These are phyloP conservation scores for Malbranchea cinnamomea DNA, from an alignment of 2,329 filamentous ascomycete species.

Conservation along the genomic window DNA sequence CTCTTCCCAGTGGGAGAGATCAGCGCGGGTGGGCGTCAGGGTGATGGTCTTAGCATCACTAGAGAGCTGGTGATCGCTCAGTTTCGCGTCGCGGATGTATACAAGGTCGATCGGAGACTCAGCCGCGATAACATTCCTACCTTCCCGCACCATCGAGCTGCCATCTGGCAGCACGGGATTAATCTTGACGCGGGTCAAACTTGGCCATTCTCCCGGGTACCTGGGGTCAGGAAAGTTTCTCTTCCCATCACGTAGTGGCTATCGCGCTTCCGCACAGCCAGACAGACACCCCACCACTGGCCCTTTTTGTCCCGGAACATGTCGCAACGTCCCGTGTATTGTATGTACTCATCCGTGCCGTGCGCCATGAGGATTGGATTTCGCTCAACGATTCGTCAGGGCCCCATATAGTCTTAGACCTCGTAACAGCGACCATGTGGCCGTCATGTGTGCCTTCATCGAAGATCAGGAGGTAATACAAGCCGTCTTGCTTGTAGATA, in stretches of 20 bases:
- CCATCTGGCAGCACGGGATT: slow-evolving; percentile 2
- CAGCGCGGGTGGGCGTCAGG: slow-evolving; percentile 8
- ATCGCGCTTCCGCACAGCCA: slow-evolving; percentile 11
- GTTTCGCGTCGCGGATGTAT: slow-evolving; percentile 15
- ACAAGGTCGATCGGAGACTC: slow-evolving; percentile 10
- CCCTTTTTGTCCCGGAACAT: slow-evolving; percentile 11
- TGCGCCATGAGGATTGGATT: slow-evolving; percentile 36
- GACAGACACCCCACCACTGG: slow-evolving; percentile 13
- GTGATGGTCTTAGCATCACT: slow-evolving; percentile 7
- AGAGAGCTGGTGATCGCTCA: slow-evolving; percentile 11
- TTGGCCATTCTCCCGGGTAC: slow-evolving; percentile 13
- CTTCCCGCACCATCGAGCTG: slow-evolving; percentile 4
- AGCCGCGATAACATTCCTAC: slow-evolving; percentile 3
- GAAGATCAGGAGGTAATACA: slow-evolving; percentile 35
- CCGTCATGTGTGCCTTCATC: slow-evolving; percentile 36
- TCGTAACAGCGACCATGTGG: slow-evolving; percentile 37
- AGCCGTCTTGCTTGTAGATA: slow-evolving; percentile 34
- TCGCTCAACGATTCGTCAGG: slow-evolving; percentile 28
- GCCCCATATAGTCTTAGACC: slow-evolving; percentile 30
- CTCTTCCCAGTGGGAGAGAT: slow-evolving; percentile 10
- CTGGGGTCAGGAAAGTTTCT: slow-evolving; percentile 20
- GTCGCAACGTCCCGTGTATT: slow-evolving; percentile 13
- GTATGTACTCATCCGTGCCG: slow-evolving; percentile 13
- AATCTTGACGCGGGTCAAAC: slow-evolving; percentile 8
- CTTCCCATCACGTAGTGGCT: slow-evolving; percentile 18